Conservation (phyloP, 2,329 filamentous ascomycete species). For the Epicoccum sorghinum region DNA sequence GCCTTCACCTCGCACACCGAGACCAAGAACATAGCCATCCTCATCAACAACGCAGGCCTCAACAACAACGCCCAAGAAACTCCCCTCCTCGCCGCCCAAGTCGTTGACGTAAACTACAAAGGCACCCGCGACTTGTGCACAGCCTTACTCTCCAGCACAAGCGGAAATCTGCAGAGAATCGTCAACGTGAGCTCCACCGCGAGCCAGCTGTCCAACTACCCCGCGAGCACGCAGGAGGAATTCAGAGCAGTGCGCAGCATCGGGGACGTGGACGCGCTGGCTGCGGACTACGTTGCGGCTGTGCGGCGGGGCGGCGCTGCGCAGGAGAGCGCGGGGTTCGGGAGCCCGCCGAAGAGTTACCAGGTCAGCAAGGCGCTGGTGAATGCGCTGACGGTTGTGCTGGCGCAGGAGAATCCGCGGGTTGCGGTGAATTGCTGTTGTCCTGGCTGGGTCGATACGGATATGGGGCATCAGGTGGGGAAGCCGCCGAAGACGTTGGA, state of each 20-base stretch:
- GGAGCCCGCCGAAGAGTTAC: constrained; percentile 20
- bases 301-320: background rate
- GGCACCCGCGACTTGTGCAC: constrained; percentile 27
- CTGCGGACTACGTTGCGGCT: constrained; percentile 2
- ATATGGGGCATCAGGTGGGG: constrained; percentile 20
- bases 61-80: constrained; percentile 24
- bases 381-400: constrained; percentile 23
- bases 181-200: constrained; percentile 26
- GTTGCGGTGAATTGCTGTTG: constrained; percentile 25
- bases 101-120: constrained; percentile 23
- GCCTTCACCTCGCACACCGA: constrained; percentile 16
- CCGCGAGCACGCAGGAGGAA: background rate
- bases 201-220: constrained; percentile 18
- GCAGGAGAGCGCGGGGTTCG: constrained; percentile 11
- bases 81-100: constrained; percentile 11
- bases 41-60: constrained; percentile 35
- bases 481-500: constrained; percentile 20
- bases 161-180: constrained; percentile 1
- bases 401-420: constrained; percentile 16
- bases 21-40: constrained; percentile 17
- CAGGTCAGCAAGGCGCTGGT: constrained; percentile 33
- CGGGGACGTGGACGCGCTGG: constrained; percentile 9
- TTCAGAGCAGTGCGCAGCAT: background rate
- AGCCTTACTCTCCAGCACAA: constrained; percentile 8
- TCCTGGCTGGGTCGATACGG: constrained; percentile 20